Percentiles rank a stretch among this genome's conserved stretches.
These are phyloP conservation scores for Metschnikowia noctiluminum DNA, from an alignment of 805 yeast species.

Conservation along the genomic window DNA sequence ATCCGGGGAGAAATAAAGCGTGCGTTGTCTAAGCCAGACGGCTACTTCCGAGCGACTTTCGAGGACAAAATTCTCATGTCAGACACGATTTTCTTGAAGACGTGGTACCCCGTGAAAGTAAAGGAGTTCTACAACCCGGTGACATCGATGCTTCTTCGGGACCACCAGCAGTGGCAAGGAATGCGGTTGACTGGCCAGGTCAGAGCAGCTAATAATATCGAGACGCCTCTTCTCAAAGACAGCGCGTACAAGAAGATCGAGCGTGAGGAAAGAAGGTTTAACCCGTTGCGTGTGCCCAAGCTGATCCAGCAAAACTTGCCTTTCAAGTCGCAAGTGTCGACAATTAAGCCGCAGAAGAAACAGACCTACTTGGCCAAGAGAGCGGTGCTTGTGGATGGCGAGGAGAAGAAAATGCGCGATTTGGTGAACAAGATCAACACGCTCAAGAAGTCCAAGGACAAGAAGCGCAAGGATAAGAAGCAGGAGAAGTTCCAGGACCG, in stretches of 20 bases:
- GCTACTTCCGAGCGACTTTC: constrained; percentile 92
- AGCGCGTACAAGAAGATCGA: constrained; percentile 68
- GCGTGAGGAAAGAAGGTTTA: constrained; percentile 79
- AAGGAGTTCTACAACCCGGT: constrained; percentile 95
- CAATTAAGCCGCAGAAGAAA: constrained; percentile 84
- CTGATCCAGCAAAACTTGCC: constrained; percentile 76
- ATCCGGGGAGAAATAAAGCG: constrained; percentile 96
- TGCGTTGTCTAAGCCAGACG: constrained; percentile 91
- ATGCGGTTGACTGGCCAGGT: constrained; percentile 94
- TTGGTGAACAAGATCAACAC: constrained; percentile 85
- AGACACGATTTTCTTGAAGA: constrained; percentile 83
- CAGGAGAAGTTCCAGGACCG: constrained; percentile 71
- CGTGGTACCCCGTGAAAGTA: constrained; percentile 95
- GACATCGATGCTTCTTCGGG: constrained; percentile 72
- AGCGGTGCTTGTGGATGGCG: constrained; percentile 90
- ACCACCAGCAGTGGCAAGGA: constrained; percentile 91
- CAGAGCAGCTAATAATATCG: constrained; percentile 67
- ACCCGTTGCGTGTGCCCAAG: constrained; percentile 83
- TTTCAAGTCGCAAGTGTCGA: constrained; percentile 84
- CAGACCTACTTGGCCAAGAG: constrained; percentile 80
- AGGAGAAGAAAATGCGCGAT: constrained; percentile 89
- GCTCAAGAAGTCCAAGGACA: constrained; percentile 79
- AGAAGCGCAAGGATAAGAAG: constrained; percentile 70
- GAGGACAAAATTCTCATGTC: constrained; percentile 92
- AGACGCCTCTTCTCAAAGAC: constrained; percentile 55